A percentile compares a stretch with the other conserved stretches of the same genome.
Evolutionary conservation across 441 rosid species (phyloP).

Genomic region (Populus hybrid): DNA sequence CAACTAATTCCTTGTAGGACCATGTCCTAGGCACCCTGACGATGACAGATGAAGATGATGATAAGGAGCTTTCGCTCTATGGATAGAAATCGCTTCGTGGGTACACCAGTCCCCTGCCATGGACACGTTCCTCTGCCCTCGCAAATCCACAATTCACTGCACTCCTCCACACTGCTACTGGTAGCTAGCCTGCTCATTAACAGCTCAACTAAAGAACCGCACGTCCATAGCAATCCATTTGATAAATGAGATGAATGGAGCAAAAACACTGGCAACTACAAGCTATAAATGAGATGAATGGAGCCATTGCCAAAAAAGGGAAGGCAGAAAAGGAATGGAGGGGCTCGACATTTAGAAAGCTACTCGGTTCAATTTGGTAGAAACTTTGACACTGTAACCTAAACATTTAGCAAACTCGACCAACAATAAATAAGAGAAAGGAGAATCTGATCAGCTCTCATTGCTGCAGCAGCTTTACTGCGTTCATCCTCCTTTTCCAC

Average conservation of each 20-base stretch:
- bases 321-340: too few species aligned
- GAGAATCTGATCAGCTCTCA: background rate
- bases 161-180: background rate
- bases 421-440: background rate
- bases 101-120: background rate
- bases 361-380: too few species aligned
- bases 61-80: too few species aligned
- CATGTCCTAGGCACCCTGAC: background rate
- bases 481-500: too few species aligned
- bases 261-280: too few species aligned
- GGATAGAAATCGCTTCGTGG: background rate
- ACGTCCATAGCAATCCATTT: background rate
- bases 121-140: background rate
- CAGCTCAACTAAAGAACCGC: background rate
- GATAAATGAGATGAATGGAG: too few species aligned
- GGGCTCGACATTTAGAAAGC: too few species aligned
- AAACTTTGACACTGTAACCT: too few species aligned
- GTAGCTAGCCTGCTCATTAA: background rate
- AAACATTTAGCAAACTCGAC: too few species aligned
- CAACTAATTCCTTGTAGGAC: background rate
- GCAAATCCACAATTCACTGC: background rate
- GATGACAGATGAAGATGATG: background rate
- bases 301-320: too few species aligned
- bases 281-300: too few species aligned
- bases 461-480: background rate